Percentiles rank a stretch among this genome's conserved stretches.
phyloP scores from a whole-genome alignment of 768 basidiomycete species.

The Rhodotorula graminis region DNA sequence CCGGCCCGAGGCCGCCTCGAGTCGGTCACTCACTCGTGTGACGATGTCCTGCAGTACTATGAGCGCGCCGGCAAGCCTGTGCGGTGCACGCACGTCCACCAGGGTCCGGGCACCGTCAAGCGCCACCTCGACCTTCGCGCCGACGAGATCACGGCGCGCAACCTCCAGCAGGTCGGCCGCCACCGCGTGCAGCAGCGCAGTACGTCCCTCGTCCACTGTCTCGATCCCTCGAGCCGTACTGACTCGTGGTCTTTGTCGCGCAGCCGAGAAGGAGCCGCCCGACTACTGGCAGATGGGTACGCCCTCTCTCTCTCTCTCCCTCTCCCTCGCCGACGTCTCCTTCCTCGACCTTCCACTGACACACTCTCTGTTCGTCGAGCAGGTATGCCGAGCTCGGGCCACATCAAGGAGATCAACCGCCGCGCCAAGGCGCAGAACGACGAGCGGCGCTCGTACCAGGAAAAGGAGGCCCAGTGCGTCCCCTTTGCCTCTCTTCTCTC shows the following conservation, averaged over 20 bases:
- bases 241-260: slow-evolving; percentile 56
- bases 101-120: neutral
- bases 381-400: neutral
- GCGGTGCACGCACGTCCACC: neutral
- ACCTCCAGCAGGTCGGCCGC: slow-evolving; percentile 54
- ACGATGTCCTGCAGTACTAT: neutral
- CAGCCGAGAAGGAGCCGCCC: slow-evolving; percentile 68
- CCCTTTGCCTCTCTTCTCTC: neutral
- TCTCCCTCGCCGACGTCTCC: neutral
- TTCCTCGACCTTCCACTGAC: no score
- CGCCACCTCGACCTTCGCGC: slow-evolving; percentile 54
- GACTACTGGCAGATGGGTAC: slow-evolving; percentile 59
- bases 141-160: slow-evolving; percentile 58
- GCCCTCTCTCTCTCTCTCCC: neutral
- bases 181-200: slow-evolving; percentile 1
- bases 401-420: neutral
- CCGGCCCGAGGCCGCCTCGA: neutral
- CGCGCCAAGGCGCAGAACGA: slow-evolving; percentile 1
- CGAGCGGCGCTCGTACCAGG: slow-evolving; percentile 1
- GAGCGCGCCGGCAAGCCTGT: neutral
- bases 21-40: neutral
- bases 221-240: slow-evolving; percentile 50
- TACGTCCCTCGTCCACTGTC: neutral
- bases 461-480: slow-evolving; percentile 1
- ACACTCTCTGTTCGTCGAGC: no score